Percentiles rank a stretch among this genome's conserved stretches.
Evolutionary conservation across 495 filamentous ascomycete genomes (phyloP).

Genomic region (Aspergillus funiculosus): DNA sequence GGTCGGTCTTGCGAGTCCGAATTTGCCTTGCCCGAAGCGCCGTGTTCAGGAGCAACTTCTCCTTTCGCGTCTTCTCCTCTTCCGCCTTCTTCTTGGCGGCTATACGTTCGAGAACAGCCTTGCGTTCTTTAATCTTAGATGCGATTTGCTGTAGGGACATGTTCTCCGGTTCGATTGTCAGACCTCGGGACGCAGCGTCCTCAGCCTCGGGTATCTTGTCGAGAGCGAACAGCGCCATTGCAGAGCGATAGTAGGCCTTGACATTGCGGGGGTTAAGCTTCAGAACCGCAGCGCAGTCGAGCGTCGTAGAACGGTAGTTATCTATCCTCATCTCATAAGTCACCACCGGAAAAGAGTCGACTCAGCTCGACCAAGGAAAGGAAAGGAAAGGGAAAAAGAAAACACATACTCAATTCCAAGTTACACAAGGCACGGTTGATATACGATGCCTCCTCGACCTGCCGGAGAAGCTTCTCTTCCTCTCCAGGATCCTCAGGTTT

Average conservation of each 20-base stretch:
- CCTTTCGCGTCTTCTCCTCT: slow-evolving; percentile 47
- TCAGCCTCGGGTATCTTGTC: slow-evolving; percentile 67
- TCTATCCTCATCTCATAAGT: slow-evolving; percentile 34
- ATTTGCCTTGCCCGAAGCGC: slow-evolving; percentile 75
- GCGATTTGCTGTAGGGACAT: slow-evolving; percentile 51
- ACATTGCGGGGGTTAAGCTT: slow-evolving; percentile 69
- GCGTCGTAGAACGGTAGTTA: slow-evolving; percentile 78
- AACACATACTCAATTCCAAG: slow-evolving; percentile 58
- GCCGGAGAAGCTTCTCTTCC: slow-evolving; percentile 52
- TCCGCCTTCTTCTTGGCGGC: slow-evolving; percentile 41
- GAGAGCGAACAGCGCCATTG: slow-evolving; percentile 66
- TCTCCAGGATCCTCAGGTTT: slow-evolving; percentile 41
- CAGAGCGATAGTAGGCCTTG: slow-evolving; percentile 85
- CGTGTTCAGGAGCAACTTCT: slow-evolving; percentile 54
- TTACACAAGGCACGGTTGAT: slow-evolving; percentile 86
- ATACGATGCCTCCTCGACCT: slow-evolving; percentile 67
- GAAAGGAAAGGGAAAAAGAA: not conserved
- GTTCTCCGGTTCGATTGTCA: slow-evolving; percentile 60
- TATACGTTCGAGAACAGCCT: slow-evolving; percentile 33
- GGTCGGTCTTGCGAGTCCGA: slow-evolving; percentile 54
- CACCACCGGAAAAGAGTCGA: not conserved
- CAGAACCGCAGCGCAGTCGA: slow-evolving; percentile 76
- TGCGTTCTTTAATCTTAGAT: slow-evolving; percentile 49
- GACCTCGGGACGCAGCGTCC: slow-evolving; percentile 65
- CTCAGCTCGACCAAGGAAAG: not conserved